phyloP scores from a whole-genome alignment of 2,329 filamentous ascomycete genomes.

The Stachybotrys elegans region DNA sequence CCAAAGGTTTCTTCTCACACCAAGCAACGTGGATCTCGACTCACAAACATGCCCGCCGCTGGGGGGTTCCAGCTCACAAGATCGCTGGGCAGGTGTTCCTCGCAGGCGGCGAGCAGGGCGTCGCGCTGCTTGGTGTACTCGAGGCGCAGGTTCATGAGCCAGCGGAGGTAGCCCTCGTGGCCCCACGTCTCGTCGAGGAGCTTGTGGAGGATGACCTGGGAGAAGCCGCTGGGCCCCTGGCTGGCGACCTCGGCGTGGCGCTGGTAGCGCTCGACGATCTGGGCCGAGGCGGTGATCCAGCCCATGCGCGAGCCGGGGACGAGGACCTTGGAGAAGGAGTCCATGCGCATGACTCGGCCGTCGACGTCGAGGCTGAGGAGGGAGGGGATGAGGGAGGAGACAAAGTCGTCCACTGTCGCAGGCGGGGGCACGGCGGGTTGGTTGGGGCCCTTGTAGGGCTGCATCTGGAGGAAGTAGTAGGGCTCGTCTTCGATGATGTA shows the following conservation, averaged over 20 bases:
- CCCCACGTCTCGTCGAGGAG: constrained; percentile 93
- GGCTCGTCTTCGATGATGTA: constrained; percentile 90
- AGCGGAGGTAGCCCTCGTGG: constrained; percentile 81
- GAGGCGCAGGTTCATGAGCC: constrained; percentile 76
- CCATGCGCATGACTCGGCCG: constrained; percentile 82
- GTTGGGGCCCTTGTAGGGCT: constrained; percentile 59
- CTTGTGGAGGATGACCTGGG: constrained; percentile 81
- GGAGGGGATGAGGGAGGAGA: constrained; percentile 57
- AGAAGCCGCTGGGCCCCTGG: constrained; percentile 81
- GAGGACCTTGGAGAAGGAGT: constrained; percentile 91
- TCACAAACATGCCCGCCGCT: constrained; percentile 89
- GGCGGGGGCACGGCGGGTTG: constrained; percentile 50
- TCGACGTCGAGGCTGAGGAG: constrained; percentile 77
- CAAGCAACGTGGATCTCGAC: constrained; percentile 25
- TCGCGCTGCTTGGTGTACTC: constrained; percentile 80
- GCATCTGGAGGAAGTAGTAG: constrained; percentile 91
- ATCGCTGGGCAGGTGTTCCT: constrained; percentile 66
- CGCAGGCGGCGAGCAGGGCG: constrained; percentile 72
- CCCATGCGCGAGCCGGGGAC: constrained; percentile 76
- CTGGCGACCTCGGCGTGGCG: constrained; percentile 78
- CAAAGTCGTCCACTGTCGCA: constrained; percentile 63
- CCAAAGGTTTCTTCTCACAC: neutral
- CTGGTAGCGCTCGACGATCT: constrained; percentile 77
- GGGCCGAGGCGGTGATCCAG: constrained; percentile 84
- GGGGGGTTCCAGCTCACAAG: constrained; percentile 78